Evolutionary conservation across 2,329 filamentous ascomycete species (phyloP).

Genomic region (Talaromyces sp.): DNA sequence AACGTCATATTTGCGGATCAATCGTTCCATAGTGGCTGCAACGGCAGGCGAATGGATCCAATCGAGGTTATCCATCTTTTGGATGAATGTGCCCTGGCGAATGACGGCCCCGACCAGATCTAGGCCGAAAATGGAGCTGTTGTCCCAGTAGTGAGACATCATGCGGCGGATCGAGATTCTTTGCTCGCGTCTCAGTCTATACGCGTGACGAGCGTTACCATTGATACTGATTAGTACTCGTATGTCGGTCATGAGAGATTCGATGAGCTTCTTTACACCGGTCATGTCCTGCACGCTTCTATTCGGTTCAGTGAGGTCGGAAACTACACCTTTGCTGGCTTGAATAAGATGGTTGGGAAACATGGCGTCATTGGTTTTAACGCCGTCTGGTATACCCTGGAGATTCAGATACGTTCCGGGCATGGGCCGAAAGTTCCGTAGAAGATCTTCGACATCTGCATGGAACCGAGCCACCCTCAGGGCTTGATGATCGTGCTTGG

Average conservation of each 20-base stretch:
- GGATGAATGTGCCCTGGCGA: slow-evolving; percentile 42
- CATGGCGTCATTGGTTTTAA: not conserved
- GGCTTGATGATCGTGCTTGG: slow-evolving; percentile 53
- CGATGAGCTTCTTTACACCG: slow-evolving; percentile 35
- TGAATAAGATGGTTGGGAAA: slow-evolving; percentile 9
- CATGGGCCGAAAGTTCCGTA: slow-evolving; percentile 53
- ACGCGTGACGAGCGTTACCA: not conserved
- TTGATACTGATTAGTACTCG: slow-evolving; percentile 44
- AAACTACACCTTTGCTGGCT: not conserved
- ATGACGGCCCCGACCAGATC: slow-evolving; percentile 43
- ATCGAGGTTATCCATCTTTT: slow-evolving; percentile 69
- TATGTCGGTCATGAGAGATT: slow-evolving; percentile 42
- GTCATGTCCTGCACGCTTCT: not conserved
- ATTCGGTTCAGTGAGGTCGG: not conserved
- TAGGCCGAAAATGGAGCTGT: slow-evolving; percentile 36
- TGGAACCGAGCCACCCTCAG: slow-evolving; percentile 62
- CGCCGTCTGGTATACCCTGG: slow-evolving; percentile 48
- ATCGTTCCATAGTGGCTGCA: slow-evolving; percentile 59
- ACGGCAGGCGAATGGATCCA: slow-evolving; percentile 72
- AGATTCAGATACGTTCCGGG: slow-evolving; percentile 63
- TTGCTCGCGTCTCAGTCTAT: slow-evolving; percentile 22
- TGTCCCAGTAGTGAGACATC: slow-evolving; percentile 46
- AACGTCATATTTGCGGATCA: slow-evolving; percentile 54
- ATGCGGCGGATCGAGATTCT: slow-evolving; percentile 36
- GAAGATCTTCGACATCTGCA: slow-evolving; percentile 51